A percentile compares a stretch with the other conserved stretches of the same genome.
These are phyloP conservation scores for Bipolaris zeicola DNA, from an alignment of 2,329 filamentous ascomycete species.

Conservation along the genomic window DNA sequence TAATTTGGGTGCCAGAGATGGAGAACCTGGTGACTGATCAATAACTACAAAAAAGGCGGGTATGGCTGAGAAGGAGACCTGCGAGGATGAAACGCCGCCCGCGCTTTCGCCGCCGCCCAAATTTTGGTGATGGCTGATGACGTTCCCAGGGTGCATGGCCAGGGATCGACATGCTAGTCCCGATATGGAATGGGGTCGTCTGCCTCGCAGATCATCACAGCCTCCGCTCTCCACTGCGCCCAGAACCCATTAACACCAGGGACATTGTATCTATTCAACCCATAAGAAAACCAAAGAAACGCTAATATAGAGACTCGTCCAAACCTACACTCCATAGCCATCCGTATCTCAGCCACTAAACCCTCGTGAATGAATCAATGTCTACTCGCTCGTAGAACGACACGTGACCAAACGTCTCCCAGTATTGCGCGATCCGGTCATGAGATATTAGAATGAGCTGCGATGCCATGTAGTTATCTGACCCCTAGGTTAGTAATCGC, in stretches of 20 bases:
- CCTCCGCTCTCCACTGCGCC: neutral
- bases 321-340: neutral
- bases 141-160: slow-evolving; percentile 11
- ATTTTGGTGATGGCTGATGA: slow-evolving; percentile 22
- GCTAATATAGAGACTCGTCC: neutral
- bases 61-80: neutral
- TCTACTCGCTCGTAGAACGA: slow-evolving; percentile 57
- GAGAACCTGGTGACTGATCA: neutral
- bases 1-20: too few relatives aligned
- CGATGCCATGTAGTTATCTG: slow-evolving; percentile 75
- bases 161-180: slow-evolving; percentile 3
- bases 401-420: slow-evolving; percentile 64
- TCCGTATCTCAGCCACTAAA: slow-evolving; percentile 6
- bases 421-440: slow-evolving; percentile 81
- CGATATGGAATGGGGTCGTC: neutral
- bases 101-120: slow-evolving; percentile 3
- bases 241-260: neutral
- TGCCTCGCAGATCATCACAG: neutral
- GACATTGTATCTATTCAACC: neutral
- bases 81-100: neutral
- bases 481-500: neutral
- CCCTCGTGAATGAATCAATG: slow-evolving; percentile 46
- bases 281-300: neutral
- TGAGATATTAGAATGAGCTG: slow-evolving; percentile 79
- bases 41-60: neutral